Percentiles rank a stretch among this genome's conserved stretches.
Evolutionary conservation across 306 rosid species (phyloP).

Genomic region (Astragalus membranaceus): DNA sequence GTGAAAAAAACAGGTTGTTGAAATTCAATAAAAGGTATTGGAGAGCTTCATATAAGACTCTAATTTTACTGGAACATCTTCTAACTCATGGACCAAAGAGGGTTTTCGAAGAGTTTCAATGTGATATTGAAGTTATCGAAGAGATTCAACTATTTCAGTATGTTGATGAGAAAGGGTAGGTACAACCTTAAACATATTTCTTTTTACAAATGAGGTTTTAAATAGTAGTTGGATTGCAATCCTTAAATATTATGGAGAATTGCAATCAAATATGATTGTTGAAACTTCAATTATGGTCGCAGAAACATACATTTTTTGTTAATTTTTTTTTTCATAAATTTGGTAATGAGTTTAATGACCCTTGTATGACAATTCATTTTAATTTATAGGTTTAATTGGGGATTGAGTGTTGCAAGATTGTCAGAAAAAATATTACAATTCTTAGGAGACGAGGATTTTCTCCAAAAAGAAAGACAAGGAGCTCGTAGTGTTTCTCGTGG

Average conservation of each 20-base stretch:
- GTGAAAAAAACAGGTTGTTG: slow-evolving; percentile 37
- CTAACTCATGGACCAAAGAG: slow-evolving; percentile 78
- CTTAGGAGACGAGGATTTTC: slow-evolving; percentile 28
- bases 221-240: no score
- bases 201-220: no score
- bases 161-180: slow-evolving; percentile 65
- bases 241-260: no score
- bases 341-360: neutral
- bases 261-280: no score
- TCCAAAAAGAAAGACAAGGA: slow-evolving; percentile 47
- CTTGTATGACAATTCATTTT: neutral
- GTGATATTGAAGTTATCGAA: slow-evolving; percentile 31
- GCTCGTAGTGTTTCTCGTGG: slow-evolving; percentile 46
- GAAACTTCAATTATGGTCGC: no score
- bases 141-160: slow-evolving; percentile 45
- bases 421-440: slow-evolving; percentile 45
- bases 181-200: neutral
- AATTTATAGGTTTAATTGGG: slow-evolving; percentile 68
- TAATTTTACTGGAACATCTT: slow-evolving; percentile 59
- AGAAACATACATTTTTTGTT: no score
- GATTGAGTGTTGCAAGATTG: slow-evolving; percentile 41
- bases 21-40: slow-evolving; percentile 52
- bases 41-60: slow-evolving; percentile 62
- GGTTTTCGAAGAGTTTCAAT: slow-evolving; percentile 48
- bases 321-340: no score